These are phyloP conservation scores for Ophiocordyceps camponoti-leonardi DNA, from an alignment of 2,329 filamentous ascomycete species.

Conservation along the genomic window DNA sequence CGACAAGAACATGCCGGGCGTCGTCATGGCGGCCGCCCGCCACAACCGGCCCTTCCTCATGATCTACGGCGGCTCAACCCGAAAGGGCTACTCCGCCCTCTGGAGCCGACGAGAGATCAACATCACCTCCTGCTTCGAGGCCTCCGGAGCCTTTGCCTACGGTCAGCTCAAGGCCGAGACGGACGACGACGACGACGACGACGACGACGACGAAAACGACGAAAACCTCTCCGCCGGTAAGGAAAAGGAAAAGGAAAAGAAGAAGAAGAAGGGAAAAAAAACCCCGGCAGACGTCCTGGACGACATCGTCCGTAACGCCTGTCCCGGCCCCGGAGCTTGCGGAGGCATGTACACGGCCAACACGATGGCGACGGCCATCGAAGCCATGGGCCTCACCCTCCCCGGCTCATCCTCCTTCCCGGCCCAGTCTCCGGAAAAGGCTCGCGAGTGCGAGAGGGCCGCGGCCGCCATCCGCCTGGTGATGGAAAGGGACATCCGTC, in stretches of 20 bases:
- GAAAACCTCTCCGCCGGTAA: too few species aligned
- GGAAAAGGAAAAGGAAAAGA: too few species aligned
- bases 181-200: constrained; percentile 25
- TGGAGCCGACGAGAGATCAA: constrained; percentile 72
- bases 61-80: constrained; percentile 88
- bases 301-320: constrained; percentile 67
- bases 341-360: constrained; percentile 86
- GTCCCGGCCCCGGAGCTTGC: constrained; percentile 46
- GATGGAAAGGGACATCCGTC: constrained; percentile 70
- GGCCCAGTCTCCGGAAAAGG: constrained; percentile 65
- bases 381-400: constrained; percentile 73
- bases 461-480: constrained; percentile 63
- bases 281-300: constrained; percentile 60
- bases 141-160: constrained; percentile 67
- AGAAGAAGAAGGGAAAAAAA: too few species aligned
- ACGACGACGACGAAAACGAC: too few species aligned
- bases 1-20: constrained; percentile 96
- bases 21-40: constrained; percentile 75
- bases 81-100: constrained; percentile 61
- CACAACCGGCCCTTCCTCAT: constrained; percentile 88
- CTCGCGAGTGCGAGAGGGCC: constrained; percentile 69
- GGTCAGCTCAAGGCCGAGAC: constrained; percentile 57
- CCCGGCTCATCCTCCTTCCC: constrained; percentile 75
- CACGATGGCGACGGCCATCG: constrained; percentile 78
- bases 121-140: constrained; percentile 78